phyloP scores from a whole-genome alignment of 2,329 filamentous ascomycete species.

The Claviceps capensis region DNA sequence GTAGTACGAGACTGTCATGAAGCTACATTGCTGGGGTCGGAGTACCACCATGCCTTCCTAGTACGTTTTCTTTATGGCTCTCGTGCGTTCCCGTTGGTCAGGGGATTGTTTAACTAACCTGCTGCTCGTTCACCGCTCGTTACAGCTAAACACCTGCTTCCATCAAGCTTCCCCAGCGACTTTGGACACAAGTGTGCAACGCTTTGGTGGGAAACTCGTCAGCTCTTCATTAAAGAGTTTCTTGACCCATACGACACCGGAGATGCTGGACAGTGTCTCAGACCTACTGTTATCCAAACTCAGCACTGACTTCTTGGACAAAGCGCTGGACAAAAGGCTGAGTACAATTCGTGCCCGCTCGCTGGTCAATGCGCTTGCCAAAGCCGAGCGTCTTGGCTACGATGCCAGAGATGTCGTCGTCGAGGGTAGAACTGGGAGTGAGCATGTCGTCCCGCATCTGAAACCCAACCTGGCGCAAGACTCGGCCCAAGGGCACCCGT shows the following conservation, averaged over 20 bases:
- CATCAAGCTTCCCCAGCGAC: slow-evolving; percentile 27
- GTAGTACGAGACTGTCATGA: slow-evolving; percentile 37
- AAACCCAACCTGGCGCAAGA: slow-evolving; percentile 7
- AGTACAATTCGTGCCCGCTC: slow-evolving; percentile 39
- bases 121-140: not conserved
- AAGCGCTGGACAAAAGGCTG: slow-evolving; percentile 35
- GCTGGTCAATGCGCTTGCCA: slow-evolving; percentile 42
- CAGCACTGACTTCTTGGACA: slow-evolving; percentile 37
- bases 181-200: slow-evolving; percentile 25
- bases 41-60: slow-evolving; percentile 38
- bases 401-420: slow-evolving; percentile 35
- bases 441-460: slow-evolving; percentile 24
- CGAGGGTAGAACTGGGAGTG: slow-evolving; percentile 18
- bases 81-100: not conserved
- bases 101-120: slow-evolving; percentile 11
- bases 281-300: slow-evolving; percentile 30
- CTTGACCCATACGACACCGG: slow-evolving; percentile 22
- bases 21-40: slow-evolving; percentile 34
- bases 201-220: slow-evolving; percentile 33
- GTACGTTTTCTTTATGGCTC: slow-evolving; percentile 23
- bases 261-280: slow-evolving; percentile 32
- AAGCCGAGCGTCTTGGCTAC: slow-evolving; percentile 44
- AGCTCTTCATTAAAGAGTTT: slow-evolving; percentile 27
- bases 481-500: not conserved
- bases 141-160: slow-evolving; percentile 35